Evolutionary conservation across 1,139 yeast genomes (phyloP), one percentile per base, ranked within the genome.

Genomic region (Saccharomyces pastorianus): DNA sequence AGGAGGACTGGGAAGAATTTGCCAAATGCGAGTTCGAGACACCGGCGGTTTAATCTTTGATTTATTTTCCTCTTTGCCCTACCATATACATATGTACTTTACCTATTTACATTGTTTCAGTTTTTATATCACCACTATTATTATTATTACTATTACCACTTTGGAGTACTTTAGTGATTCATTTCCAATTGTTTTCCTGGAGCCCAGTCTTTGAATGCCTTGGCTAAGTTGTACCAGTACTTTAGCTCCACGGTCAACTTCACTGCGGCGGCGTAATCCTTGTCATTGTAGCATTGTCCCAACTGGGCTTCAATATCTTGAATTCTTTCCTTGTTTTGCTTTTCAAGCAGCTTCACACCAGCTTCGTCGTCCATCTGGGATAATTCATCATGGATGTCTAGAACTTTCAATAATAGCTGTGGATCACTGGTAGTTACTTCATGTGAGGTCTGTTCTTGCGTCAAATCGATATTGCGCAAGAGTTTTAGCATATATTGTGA

Each of bases 161-260:
- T n/a, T 14, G 31, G 20, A 20, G 20, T 20, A 26, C 23, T 26
- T 66, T 63, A 84, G 66, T 84, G 89, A 8, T 85, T 82, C 65
- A 84, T 71, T 55, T 77, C 80, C 3, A 84, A 81, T 4, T 84
- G 82, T 65, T 81, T 80, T 42, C 88, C 89, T 0, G 84, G 82
- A 61, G 83, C 85, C 91, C 93, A 85, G 52, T 88, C 91, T 61
- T 80, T 81, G 49, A 90, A 79, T 4, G 88, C 91, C 50, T 78
- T 79, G 51, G 81, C 82, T 47, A 91, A 82, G 65, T 88, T 90
- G 50, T 78, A 79, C 96, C 96, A 91, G 67, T 90, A 93, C 66
- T 88, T 88, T 58, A 93, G 72, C 59, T 80, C 79, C 29, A 89
- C 81, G 1, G 95, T 85, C 57, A 83, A 83, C 56, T 79, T 71